Base-by-base conservation (phyloP, 2,329 filamentous ascomycete genomes). In the Fusarium scirpi region DNA sequence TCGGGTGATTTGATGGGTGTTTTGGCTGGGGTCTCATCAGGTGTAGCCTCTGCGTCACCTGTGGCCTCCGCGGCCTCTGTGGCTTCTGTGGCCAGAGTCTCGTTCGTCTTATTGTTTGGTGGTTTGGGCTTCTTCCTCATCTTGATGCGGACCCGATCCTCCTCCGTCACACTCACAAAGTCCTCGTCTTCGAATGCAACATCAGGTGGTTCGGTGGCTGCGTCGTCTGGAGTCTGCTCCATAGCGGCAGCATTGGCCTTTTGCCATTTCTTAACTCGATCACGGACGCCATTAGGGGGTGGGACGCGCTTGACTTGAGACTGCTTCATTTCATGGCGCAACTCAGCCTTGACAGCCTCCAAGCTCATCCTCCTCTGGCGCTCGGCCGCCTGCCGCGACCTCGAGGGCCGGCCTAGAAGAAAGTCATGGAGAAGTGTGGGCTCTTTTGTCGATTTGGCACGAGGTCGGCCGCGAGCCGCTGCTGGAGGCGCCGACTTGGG, bases 191-290 rank as follows among this genome's bases (percentile, higher is more conserved):
- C 84, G 63, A 88, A 86, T 8, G 87, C 85, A 32, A 92, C 81
- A 41, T 92, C 89, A 30, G 87, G 87, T 5, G 90, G 86, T 70
- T 89, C 87, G 30, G 84, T 87, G 8, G 86, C 83, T 9, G 84
- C 80, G 25, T 85, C 85, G 32, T 87, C 82, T 2, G 85, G 85
- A 2, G 58, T 86, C 82, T 4, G 82, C 85, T 3, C 81, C 80
- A 91, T 86, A 27, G 90, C 91, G 8, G 87, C 86, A 34, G 91
- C 92, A 75, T 92, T 93, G 71, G 90, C 85, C 76, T 91, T 91
- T 80, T 97, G 94, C 94, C 94, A 97, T 80, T 91, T 87, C 73
- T 90, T 91, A 56, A 97, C 92, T 75, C 94, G 90, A 71, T 93
- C 91, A 67, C 88, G 88, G 49, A 97, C 92, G n/a, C 88, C 88